Base-by-base conservation (phyloP, 805 yeast genomes). In the Clavispora vitiphila region DNA sequence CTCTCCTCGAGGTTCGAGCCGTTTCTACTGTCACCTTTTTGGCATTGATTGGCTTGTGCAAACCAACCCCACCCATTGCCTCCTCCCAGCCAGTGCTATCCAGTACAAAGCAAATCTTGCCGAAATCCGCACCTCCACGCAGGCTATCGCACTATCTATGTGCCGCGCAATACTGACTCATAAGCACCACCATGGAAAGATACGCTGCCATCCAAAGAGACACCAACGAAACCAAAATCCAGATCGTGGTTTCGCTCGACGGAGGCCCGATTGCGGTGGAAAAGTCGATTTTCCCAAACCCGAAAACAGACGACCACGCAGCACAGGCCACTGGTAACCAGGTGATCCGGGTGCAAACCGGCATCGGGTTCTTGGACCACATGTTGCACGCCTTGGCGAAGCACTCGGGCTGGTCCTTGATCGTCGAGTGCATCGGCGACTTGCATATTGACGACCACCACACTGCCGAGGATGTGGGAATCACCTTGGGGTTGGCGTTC, bases 301-400 rank as follows among this genome's bases (percentile, higher is more conserved):
- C 49, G 14, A 63, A 67, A 34, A 25, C 37, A 20, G 46, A 51
- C 19, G 53, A 41, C 14, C 83, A 78, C 56, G 95, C 95, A 18
- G 59, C 82, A 18, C 95, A 88, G 57, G 58, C 74, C 18, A 78
- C 95, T 0, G 65, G 74, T 11, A 64, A 83, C 6, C 98, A 91
- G 63, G 69, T 75, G 8, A 89, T 93, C 45, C 71, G 80, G 24
- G 80, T 93, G 39, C 85, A 86, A 55, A 85, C 98, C 0, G 99
- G 99, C 40, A 78, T 93, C 41, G 99, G 98, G 1, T 93, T 93
- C 60, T 67, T 91, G 44, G 98, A 93, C 68, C 99, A 93, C 64
- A 93, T 93, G 99, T 71, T 93, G 37, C 96, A 91, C 56, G 99
- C 99, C 0, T 71, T 93, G 54, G 96, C 98, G 30, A 93, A 93